These are phyloP conservation scores for Aphanoascus verrucosus DNA, from an alignment of 2,329 filamentous ascomycete genomes.

Conservation along the genomic window DNA sequence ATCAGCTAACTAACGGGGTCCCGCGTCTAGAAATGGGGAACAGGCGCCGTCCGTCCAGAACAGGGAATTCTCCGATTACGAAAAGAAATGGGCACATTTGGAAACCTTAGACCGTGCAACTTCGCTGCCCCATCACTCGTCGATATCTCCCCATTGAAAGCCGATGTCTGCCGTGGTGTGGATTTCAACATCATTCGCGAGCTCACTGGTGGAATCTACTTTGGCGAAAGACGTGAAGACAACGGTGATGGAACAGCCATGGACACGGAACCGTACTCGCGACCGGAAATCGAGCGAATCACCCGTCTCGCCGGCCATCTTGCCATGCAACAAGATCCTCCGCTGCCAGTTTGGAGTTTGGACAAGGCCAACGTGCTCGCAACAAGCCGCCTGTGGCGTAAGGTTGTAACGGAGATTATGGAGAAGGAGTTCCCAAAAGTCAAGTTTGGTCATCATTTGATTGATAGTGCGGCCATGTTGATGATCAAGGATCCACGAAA, in stretches of 20 bases:
- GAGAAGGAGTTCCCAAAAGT: conserved; percentile 79
- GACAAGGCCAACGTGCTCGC: conserved; percentile 97
- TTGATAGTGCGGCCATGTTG: conserved; percentile 94
- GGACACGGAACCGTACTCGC: conserved; percentile 80
- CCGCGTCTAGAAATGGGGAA: conserved; percentile 61
- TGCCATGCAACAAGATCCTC: conserved; percentile 59
- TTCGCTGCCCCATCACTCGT: conserved; percentile 83
- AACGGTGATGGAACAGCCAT: conserved; percentile 61
- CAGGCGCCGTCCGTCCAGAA: conserved; percentile 75
- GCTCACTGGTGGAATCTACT: conserved; percentile 88
- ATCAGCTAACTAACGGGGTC: not conserved
- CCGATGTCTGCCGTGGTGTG: conserved; percentile 70
- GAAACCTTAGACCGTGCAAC: conserved; percentile 91
- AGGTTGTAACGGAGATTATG: conserved; percentile 75
- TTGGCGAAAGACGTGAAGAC: conserved; percentile 73
- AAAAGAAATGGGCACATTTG: conserved; percentile 88
- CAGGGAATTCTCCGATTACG: conserved; percentile 83
- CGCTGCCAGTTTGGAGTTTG: conserved; percentile 37
- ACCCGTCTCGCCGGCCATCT: conserved; percentile 71
- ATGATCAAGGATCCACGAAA: conserved; percentile 88
- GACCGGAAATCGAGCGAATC: conserved; percentile 77
- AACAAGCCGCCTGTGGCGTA: conserved; percentile 79
- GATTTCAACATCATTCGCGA: conserved; percentile 91
- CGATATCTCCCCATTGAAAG: conserved; percentile 75
- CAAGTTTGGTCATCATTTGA: conserved; percentile 76